phyloP scores from a whole-genome alignment of 352 stramenopile species.

The Globisporangium sylvaticum region DNA sequence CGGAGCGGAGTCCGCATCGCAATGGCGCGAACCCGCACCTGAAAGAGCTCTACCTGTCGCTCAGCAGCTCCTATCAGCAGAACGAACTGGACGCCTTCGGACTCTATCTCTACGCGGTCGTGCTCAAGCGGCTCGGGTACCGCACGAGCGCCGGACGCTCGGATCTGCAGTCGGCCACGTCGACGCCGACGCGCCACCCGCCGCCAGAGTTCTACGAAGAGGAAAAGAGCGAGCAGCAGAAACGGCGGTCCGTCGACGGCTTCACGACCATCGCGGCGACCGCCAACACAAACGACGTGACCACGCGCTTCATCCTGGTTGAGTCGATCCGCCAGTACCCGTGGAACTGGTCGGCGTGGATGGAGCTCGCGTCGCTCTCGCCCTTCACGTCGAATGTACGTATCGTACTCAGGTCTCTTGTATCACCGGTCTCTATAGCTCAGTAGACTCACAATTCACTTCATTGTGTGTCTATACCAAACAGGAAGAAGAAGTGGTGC shows the following conservation, averaged over 20 bases:
- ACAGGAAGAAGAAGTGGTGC: slow-evolving; percentile 54
- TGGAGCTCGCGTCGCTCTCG: slow-evolving; percentile 87
- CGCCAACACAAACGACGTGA: slow-evolving; percentile 35
- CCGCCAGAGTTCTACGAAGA: slow-evolving; percentile 28
- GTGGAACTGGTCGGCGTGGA: slow-evolving; percentile 97
- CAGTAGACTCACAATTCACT: slow-evolving; percentile 5
- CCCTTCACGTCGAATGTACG: slow-evolving; percentile 49
- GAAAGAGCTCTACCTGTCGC: slow-evolving; percentile 59
- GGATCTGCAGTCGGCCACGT: slow-evolving; percentile 16
- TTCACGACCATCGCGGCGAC: slow-evolving; percentile 15
- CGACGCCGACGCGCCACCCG: slow-evolving; percentile 33
- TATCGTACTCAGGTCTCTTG: background rate
- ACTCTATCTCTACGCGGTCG: slow-evolving; percentile 78
- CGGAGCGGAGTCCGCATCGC: slow-evolving; percentile 31
- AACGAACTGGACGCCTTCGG: slow-evolving; percentile 67
- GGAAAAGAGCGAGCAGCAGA: slow-evolving; percentile 37
- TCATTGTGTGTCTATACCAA: slow-evolving; percentile 13
- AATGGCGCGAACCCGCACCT: slow-evolving; percentile 64
- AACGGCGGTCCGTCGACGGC: slow-evolving; percentile 14
- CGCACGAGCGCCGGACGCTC: slow-evolving; percentile 39
- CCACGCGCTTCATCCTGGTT: slow-evolving; percentile 62
- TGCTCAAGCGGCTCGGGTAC: slow-evolving; percentile 65
- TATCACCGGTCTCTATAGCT: background rate
- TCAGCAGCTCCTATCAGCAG: slow-evolving; percentile 46
- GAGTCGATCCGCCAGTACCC: slow-evolving; percentile 70